A percentile compares a stretch with the other conserved stretches of the same genome.
Evolutionary conservation across 2,329 filamentous ascomycete genomes (phyloP).

Genomic region (Cadophora sp.): DNA sequence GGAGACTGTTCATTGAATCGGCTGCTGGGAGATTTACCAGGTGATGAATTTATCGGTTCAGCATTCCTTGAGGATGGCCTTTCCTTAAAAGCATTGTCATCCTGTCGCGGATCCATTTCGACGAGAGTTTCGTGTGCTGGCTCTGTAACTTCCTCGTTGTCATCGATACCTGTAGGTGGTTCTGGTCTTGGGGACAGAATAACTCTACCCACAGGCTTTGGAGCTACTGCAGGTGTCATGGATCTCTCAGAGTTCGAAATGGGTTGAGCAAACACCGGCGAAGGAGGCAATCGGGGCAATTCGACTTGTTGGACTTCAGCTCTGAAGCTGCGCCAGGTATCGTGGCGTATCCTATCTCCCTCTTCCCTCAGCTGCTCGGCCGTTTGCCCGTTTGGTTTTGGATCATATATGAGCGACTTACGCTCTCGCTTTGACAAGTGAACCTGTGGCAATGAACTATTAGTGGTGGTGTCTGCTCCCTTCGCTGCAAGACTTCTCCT

Average conservation of each 20-base stretch:
- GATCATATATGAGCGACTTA: not conserved
- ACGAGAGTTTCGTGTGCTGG: no score
- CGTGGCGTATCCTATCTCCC: not conserved
- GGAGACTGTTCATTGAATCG: not conserved
- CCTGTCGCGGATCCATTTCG: not conserved
- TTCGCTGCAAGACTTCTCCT: not conserved
- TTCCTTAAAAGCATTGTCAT: not conserved
- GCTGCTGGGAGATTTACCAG: not conserved
- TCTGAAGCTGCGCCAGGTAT: slow-evolving; percentile 7
- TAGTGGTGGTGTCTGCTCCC: not conserved
- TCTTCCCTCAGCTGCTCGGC: not conserved
- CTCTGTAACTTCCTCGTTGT: not conserved
- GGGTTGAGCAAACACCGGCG: not conserved
- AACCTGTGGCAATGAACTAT: not conserved
- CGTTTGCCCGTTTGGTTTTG: not conserved
- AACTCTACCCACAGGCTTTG: not conserved
- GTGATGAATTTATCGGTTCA: not conserved
- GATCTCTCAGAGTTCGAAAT: no score
- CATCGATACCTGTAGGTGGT: not conserved
- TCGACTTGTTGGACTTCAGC: not conserved
- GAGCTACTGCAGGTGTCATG: not conserved
- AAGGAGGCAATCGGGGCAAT: not conserved
- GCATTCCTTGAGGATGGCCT: not conserved
- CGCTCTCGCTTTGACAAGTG: not conserved
- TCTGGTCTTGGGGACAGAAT: slow-evolving; percentile 9